Evolutionary conservation across 306 rosid species (phyloP), one percentile per base, ranked within the genome.

Genomic region (Lagenaria siceraria): DNA sequence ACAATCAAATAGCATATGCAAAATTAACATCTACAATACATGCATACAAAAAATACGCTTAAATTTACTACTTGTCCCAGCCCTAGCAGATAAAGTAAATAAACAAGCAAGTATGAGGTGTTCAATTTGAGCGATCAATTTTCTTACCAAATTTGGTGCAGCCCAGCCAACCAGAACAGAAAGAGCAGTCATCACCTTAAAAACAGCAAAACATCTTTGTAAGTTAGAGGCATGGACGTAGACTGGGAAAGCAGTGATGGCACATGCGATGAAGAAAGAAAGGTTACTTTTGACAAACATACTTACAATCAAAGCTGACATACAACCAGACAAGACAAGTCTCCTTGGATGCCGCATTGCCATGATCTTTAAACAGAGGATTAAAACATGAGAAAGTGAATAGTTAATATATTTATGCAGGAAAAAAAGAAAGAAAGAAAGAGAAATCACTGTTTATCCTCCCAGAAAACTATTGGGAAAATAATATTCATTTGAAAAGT

Each of bases 311-410:
- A 95, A 85, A 88, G 97, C 83, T 24, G 88, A 53, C 11, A 95
- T 85, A 88, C 97, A 95, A 54, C 99, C 99, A 0, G 87, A 61
- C 86, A 95, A 86, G 55, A 95, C 99, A 58, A 90, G 89, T 78
- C 93, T 87, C 65, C 99, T 86, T 0, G 99, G 97, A 78, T 95
- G 83, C 75, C 99, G 92, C 99, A 95, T 95, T 29, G 99, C 99
- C 78, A 95, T 83, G 73, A 92, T 89, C 99, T 95, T 81, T 48
- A 85, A 64, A 78, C 87, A 77, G 38, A 51, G 85, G 80, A 81
- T 80, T 17, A 36, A 43, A 55, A 59, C 74, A 54, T 83, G 82
- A 58, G 33, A 82, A 59, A 77, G 1, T 80, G 63, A 77, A 25
- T 33, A 70, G 58, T n/a, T 49, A 19, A 7, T 38, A 78, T 6